Conservation (phyloP, 805 yeast genomes). For the Spencermartinsiella europaea region DNA sequence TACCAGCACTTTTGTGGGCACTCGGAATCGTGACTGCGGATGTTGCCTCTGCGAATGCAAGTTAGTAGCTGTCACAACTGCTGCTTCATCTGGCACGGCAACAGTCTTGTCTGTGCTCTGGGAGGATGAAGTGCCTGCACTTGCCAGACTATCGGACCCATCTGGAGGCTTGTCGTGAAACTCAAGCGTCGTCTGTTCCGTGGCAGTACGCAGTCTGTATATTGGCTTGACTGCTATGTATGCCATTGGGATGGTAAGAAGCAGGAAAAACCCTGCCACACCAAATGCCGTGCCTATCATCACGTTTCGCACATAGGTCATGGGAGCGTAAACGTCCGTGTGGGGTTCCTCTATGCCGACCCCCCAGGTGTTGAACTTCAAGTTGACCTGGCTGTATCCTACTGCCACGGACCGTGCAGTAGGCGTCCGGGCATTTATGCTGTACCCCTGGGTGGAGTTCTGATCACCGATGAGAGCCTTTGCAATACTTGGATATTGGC, state of each 20-base stretch:
- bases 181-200: slow-evolving; percentile 50
- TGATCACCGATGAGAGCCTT: slow-evolving; percentile 29
- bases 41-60: neutral
- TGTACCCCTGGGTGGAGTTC: slow-evolving; percentile 41
- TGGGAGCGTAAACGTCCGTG: slow-evolving; percentile 56
- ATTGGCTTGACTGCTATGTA: slow-evolving; percentile 84
- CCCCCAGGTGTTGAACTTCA: slow-evolving; percentile 56
- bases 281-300: slow-evolving; percentile 76
- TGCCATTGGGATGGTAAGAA: slow-evolving; percentile 77
- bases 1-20: slow-evolving; percentile 15
- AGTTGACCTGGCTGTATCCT: slow-evolving; percentile 48
- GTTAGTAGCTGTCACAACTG: neutral
- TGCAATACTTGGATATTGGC: slow-evolving; percentile 28
- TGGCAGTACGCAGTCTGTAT: slow-evolving; percentile 70
- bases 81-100: no score
- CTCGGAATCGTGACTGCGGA: slow-evolving; percentile 6
- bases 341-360: slow-evolving; percentile 64
- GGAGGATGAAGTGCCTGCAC: neutral
- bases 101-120: no score
- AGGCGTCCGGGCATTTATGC: slow-evolving; percentile 36
- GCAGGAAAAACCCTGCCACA: slow-evolving; percentile 65
- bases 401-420: slow-evolving; percentile 43
- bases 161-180: slow-evolving; percentile 13
- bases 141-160: neutral
- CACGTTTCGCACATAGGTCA: slow-evolving; percentile 55